Base-by-base conservation (phyloP, 176 grass and related monocot genomes). In the Pontederia paniculata region DNA sequence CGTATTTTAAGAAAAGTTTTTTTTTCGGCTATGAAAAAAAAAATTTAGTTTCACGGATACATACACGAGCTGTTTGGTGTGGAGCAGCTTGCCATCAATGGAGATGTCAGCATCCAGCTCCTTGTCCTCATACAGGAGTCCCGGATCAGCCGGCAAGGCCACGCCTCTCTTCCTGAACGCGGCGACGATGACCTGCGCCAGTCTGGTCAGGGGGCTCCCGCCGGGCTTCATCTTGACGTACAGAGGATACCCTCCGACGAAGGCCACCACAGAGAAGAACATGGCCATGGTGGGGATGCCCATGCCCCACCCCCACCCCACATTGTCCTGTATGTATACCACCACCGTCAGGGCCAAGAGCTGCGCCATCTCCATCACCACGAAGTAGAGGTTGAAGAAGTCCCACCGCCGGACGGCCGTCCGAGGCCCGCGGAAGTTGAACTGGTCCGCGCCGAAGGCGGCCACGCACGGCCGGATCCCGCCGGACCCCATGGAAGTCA, bases 381-480 rank as follows among this genome's bases (percentile, higher is more conserved):
- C 42, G 49, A 54, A 67, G 48, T 67, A 67, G 25, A 67, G 50
- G 74, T 94, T 94, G 77, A 94, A 94, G 80, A 94, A 94, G 70
- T 20, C 23, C 60, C 43, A 63, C 44, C 19, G 12, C 19, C 79
- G 71, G 15, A 50, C 25, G 54, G 81, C 76, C 37, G 74, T 71
- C 0, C 54, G 20, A 0, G 61, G 70, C 0, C 73, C 80, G 44
- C 54, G 49, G 10, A 73, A 63, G 59, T 83, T 65, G 75, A 95
- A 85, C 70, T 95, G 89, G 65, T 95, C 89, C 10, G 89, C 89
- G 43, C 89, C 89, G 60, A 95, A 95, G 10, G 89, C 72, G 1
- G 88, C 64, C 46, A 74, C 88, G 66, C 89, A 95, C 5, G 89
- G 89, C 2, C 89, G 74, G 51, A 95, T 88, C 5, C 89, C 89